Conservation (phyloP, 495 filamentous ascomycete species). For the Tetracladium marchalianum region DNA sequence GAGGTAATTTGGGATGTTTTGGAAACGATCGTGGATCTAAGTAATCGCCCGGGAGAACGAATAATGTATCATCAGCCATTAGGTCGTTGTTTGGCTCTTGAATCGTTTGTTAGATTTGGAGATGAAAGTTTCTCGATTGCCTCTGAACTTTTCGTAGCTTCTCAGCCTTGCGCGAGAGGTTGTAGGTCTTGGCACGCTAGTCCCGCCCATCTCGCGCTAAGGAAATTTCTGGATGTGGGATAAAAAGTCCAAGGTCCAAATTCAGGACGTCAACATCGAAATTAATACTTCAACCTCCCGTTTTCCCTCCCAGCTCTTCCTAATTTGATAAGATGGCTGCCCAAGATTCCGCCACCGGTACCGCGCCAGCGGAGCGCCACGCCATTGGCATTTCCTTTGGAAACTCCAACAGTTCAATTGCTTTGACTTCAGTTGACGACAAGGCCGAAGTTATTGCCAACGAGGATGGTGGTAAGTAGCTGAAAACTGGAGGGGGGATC, state of each 20-base stretch:
- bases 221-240: constrained; percentile 13
- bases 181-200: not conserved
- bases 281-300: not conserved
- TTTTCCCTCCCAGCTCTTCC: not conserved
- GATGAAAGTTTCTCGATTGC: constrained; percentile 1
- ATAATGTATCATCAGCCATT: constrained; percentile 38
- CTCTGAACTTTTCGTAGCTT: not conserved
- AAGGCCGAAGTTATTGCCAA: constrained; percentile 97
- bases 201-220: constrained; percentile 9
- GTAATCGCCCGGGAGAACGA: constrained; percentile 72
- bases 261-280: not conserved
- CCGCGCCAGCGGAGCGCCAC: constrained; percentile 48
- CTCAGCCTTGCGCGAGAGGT: constrained; percentile 18
- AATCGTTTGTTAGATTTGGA: not conserved
- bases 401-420: constrained; percentile 96
- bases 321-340: constrained; percentile 13
- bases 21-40: constrained; percentile 57
- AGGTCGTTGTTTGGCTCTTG: not conserved
- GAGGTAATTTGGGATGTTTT: constrained; percentile 49
- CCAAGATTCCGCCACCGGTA: constrained; percentile 12
- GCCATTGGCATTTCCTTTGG: constrained; percentile 97
- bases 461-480: constrained; percentile 80
- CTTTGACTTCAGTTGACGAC: constrained; percentile 74
- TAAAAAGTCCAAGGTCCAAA: constrained; percentile 14
- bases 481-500: constrained; percentile 7